These are phyloP conservation scores for Monilinia laxa DNA, from an alignment of 2,329 filamentous ascomycete species.

Conservation along the genomic window DNA sequence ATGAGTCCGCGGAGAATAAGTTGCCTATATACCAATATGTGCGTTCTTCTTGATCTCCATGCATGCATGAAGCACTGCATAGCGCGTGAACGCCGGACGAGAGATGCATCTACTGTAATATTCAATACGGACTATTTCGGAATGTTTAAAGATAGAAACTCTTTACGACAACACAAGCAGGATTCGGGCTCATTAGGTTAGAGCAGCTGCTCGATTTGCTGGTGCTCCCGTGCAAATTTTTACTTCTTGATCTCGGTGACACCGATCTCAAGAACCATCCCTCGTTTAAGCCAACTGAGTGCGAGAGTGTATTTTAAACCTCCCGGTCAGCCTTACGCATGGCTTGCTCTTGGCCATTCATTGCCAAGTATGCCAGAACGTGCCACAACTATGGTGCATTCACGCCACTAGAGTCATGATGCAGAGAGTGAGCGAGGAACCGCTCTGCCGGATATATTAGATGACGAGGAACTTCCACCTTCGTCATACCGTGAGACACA, in stretches of 20 bases:
- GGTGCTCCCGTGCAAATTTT: not conserved
- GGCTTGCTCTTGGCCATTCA: slow-evolving; percentile 19
- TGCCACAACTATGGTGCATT: slow-evolving; percentile 3
- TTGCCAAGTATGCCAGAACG: slow-evolving; percentile 25
- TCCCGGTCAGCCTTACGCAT: not conserved
- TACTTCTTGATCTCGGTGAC: slow-evolving; percentile 4
- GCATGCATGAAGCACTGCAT: not conserved
- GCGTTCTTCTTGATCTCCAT: not conserved
- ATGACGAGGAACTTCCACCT: not conserved
- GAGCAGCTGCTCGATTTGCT: not conserved
- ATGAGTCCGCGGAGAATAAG: slow-evolving; percentile 11
- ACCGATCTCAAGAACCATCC: not conserved
- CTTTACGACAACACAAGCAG: not conserved
- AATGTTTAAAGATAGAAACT: not conserved
- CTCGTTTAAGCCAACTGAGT: not conserved
- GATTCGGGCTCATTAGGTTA: not conserved
- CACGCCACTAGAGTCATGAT: slow-evolving; percentile 7
- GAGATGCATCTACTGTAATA: not conserved
- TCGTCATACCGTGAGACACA: not conserved
- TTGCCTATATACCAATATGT: slow-evolving; percentile 6
- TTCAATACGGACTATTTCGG: not conserved
- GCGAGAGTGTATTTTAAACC: not conserved
- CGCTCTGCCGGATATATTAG: not conserved
- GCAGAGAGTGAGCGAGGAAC: not conserved
- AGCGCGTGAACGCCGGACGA: not conserved